Evolutionary conservation across 164 flowering plant species (phyloP).

Genomic region (Aristolochia californica): DNA sequence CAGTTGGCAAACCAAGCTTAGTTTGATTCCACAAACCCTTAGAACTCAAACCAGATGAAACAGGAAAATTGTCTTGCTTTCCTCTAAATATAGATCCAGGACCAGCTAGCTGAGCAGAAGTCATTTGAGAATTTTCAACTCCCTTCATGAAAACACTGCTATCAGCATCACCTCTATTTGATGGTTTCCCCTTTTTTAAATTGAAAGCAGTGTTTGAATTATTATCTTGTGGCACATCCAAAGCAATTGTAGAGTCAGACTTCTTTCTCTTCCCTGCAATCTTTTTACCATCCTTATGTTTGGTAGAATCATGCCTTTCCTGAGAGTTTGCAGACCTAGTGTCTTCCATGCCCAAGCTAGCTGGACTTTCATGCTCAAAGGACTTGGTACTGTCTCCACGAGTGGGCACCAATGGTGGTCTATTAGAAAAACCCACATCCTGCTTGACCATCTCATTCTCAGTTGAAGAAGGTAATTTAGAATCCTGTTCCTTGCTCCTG

Average conservation of each 20-base stretch:
- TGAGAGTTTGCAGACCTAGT: slow-evolving; percentile 65
- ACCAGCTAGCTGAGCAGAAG: slow-evolving; percentile 17
- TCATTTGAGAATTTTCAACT: slow-evolving; percentile 20
- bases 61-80: slow-evolving; percentile 20
- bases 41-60: slow-evolving; percentile 14
- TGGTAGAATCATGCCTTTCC: slow-evolving; percentile 38
- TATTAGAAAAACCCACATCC: slow-evolving; percentile 32
- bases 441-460: slow-evolving; percentile 43
- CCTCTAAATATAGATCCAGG: slow-evolving; percentile 19
- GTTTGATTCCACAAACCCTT: slow-evolving; percentile 34
- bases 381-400: slow-evolving; percentile 30
- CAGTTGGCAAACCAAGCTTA: slow-evolving; percentile 24
- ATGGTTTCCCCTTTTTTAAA: slow-evolving; percentile 37
- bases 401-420: slow-evolving; percentile 51
- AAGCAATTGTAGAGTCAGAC: slow-evolving; percentile 29
- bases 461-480: slow-evolving; percentile 24
- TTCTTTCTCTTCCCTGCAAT: slow-evolving; percentile 52
- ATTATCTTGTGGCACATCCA: slow-evolving; percentile 31
- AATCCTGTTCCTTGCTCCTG: slow-evolving; percentile 19
- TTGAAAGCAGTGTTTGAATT: slow-evolving; percentile 27
- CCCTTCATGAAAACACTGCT: slow-evolving; percentile 24
- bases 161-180: slow-evolving; percentile 27
- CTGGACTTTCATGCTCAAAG: slow-evolving; percentile 69
- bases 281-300: slow-evolving; percentile 44
- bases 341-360: slow-evolving; percentile 39